Base-by-base conservation (phyloP, 1,284 basidiomycete species). In the Irpex sp. region DNA sequence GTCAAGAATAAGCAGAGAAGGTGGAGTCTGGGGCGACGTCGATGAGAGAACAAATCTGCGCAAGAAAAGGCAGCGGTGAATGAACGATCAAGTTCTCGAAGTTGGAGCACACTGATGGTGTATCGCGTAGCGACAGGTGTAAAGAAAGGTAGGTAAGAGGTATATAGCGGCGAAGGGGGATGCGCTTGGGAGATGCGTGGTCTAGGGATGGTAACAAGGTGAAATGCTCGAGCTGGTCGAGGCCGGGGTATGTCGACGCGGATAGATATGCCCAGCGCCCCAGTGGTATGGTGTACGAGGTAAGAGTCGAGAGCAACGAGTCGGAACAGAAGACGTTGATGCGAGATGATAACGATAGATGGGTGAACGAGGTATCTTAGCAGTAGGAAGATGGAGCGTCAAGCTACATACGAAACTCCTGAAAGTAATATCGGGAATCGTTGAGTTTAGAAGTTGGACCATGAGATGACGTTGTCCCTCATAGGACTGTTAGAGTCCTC, bases 391-490 rank as follows among this genome's bases (percentile, higher is more conserved):
- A 54, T 54, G 52, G 10, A 54, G 52, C 52, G 33, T 54, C 52
- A 54, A 54, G 52, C 52, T 54, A 54, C 33, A 21, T 42, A 12
- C 39, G 28, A 42, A 36, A 12, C 52, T 54, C 12, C 21, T 10
- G 52, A 35, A 36, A 28, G 28, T 5, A 5, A 28, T 3, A 28
- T 28, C 28, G 28, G 3, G 4, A 28, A 5, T 28, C 28, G 28
- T 28, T 28, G 2, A 28, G 61, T 49, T 66, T 63, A 87, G 73
- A 88, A 88, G 69, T 87, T 84, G 14, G 86, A 86, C 86, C 87
- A 89, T 36, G 86, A 88, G 51, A 86, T 72, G 61, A 85, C 67
- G 47, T 83, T 77, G 12, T 84, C 75, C 58, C 86, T 74, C 1
- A 75, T 68, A 35, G 23, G 23, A 23, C 52, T 36, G 0, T 75